These are phyloP conservation scores for Microcos paniculata DNA, from an alignment of 345 rosid genomes.

Conservation along the genomic window DNA sequence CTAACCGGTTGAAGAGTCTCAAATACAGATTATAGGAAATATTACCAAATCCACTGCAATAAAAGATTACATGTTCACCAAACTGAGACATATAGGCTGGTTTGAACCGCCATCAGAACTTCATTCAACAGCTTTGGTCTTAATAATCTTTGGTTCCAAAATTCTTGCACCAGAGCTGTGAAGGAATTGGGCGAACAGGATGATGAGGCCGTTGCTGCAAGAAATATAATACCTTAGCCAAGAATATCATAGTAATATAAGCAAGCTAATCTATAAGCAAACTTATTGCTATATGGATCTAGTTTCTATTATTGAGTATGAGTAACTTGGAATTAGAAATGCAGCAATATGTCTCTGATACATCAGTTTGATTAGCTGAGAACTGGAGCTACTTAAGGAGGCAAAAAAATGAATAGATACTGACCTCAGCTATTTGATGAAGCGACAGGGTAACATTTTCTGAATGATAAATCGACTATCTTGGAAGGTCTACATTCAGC, in stretches of 20 bases:
- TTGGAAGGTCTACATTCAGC: background rate
- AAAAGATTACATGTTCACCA: constrained; percentile 11
- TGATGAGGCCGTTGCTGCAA: constrained; percentile 97
- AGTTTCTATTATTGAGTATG: background rate
- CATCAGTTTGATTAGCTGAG: background rate
- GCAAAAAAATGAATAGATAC: background rate
- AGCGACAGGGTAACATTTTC: background rate
- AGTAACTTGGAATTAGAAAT: background rate
- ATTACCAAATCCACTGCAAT: constrained; percentile 11
- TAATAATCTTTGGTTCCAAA: constrained; percentile 84
- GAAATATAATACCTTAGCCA: constrained; percentile 17
- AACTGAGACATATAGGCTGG: background rate
- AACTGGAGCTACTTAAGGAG: background rate
- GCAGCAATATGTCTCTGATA: background rate
- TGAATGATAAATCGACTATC: background rate
- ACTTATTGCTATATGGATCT: background rate
- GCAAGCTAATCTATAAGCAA: background rate
- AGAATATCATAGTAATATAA: no score
- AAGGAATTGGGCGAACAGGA: constrained; percentile 95
- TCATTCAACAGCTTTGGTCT: background rate
- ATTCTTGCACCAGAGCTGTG: constrained; percentile 99
- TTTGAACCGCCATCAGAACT: constrained; percentile 8
- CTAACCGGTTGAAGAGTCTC: background rate
- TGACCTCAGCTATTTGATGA: background rate
- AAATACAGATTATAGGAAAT: constrained; percentile 13